Evolutionary conservation across 2,329 filamentous ascomycete genomes (phyloP), one percentile per base, ranked within the genome.

Genomic region (Aspergillus sp.): DNA sequence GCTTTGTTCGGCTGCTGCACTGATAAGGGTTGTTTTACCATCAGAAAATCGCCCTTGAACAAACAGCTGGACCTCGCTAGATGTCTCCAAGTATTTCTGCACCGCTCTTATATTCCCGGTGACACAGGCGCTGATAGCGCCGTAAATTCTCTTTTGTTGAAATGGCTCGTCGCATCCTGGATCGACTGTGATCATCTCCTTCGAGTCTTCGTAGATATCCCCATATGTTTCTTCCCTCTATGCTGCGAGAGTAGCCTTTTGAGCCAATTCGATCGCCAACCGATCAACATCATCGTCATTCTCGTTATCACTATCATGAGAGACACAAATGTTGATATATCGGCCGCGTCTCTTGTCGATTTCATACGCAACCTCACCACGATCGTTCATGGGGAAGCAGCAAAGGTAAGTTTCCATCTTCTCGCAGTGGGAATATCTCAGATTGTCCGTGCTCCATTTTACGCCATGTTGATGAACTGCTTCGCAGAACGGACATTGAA

Each of bases 271-370:
- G n/a, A 26, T 1, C 1, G 36, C 19, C 45, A 52, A 43, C 11
- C 16, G 43, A 47, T 55, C 42, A 41, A 52, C 22, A 36, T 48
- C 47, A 7, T 20, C 16, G 24, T 47, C 30, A 13, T 42, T 35
- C 35, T 50, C 50, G 5, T 17, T 44, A 50, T 46, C 42, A 24
- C 13, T 44, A 4, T 55, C 50, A 13, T 46, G 42, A 14, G 13
- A 41, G 16, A 45, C 30, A 30, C 49, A 52, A 19, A 55, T 55
- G 47, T 52, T 52, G 36, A 40, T 32, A 43, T 48, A 57, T 22
- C 52, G 26, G 30, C 24, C 50, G 46, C 50, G 49, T 30, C 20
- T 42, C 48, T 58, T 57, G 20, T 57, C 47, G 9, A 57, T 57
- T 49, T 53, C 52, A 36, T 57, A 57, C 14, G 47, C 49, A 22